phyloP scores from a whole-genome alignment of 441 rosid genomes.

The Gossypium davidsonii region DNA sequence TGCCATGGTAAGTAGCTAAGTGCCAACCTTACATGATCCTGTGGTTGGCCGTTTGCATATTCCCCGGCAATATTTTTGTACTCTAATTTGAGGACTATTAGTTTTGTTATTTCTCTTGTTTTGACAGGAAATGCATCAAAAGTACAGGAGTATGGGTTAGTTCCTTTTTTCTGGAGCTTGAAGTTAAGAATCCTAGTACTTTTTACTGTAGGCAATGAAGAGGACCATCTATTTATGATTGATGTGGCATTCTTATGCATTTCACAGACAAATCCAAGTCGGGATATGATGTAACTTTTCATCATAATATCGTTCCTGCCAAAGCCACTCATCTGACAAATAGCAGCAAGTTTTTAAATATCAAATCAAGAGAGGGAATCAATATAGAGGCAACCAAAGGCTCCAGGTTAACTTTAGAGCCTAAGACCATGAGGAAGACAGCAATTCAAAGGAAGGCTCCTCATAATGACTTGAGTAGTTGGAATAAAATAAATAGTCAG shows the following conservation, averaged over 20 bases:
- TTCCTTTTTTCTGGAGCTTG: slow-evolving; percentile 9
- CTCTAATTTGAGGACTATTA: background rate
- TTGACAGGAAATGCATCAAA: slow-evolving; percentile 80
- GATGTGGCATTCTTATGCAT: slow-evolving; percentile 18
- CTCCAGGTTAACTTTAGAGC: slow-evolving; percentile 37
- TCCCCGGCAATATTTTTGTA: background rate
- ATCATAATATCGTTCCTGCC: slow-evolving; percentile 18
- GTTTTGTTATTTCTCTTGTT: slow-evolving; percentile 18
- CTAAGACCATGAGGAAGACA: slow-evolving; percentile 46
- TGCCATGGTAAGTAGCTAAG: slow-evolving; percentile 63
- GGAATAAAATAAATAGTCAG: slow-evolving; percentile 62
- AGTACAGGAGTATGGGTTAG: slow-evolving; percentile 55
- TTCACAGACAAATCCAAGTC: slow-evolving; percentile 57
- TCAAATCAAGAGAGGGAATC: slow-evolving; percentile 29
- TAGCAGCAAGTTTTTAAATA: slow-evolving; percentile 35
- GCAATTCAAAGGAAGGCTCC: slow-evolving; percentile 34
- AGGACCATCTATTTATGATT: slow-evolving; percentile 12
- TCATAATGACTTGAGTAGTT: slow-evolving; percentile 35
- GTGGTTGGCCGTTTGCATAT: background rate
- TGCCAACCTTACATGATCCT: background rate
- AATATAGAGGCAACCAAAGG: slow-evolving; percentile 38
- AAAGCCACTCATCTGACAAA: slow-evolving; percentile 35
- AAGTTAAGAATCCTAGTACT: background rate
- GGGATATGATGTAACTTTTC: slow-evolving; percentile 25
- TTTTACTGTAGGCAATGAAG: background rate